Base-by-base conservation (phyloP, 805 yeast genomes). In the Saturnispora silvae region DNA sequence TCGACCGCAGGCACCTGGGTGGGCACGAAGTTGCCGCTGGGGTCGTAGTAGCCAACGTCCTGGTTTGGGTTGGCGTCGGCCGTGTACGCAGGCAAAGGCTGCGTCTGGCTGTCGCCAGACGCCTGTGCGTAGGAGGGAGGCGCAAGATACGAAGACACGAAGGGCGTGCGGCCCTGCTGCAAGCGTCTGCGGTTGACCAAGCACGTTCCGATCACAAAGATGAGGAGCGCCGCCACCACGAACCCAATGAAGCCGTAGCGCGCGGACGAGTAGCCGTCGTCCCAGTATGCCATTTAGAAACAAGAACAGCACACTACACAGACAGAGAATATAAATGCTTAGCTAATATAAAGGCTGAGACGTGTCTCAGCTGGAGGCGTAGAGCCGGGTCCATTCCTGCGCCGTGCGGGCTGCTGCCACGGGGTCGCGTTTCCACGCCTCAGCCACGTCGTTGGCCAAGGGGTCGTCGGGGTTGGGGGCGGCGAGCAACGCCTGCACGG, bases 391-490 rank as follows among this genome's bases (percentile, higher is more conserved):
- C 89, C 87, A 81, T 45, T 76, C 78, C 45, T 58, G 62, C 7
- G 97, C 98, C 17, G 81, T 86, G 11, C 63, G 70, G 37, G 86
- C 77, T 17, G 97, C 98, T 43, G 66, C 66, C 28, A 68, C 64
- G 59, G 86, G 94, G 51, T 92, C 75, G 45, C 75, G 80, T 54
- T 89, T 81, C 96, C 98, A 92, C 44, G 82, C 89, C 48, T 85
- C 87, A 2, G 98, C 98, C 28, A 92, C 98, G 47, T 92, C 97
- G 53, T 92, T 92, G 15, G 97, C 97, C 48, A 92, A 68, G 2
- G 98, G 98, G 60, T 92, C 98, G 56, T 92, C 95, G 3, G 98
- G 98, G 51, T 92, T 92, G 9, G 98, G 98, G 4, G 95, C 86
- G 2, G 95, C 95, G 36, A 92, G 63, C 40, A 92, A 64, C 0